Percentiles rank a stretch among this genome's conserved stretches.
phyloP scores from a whole-genome alignment of 345 rosid species.

The Lumnitzera racemosa region DNA sequence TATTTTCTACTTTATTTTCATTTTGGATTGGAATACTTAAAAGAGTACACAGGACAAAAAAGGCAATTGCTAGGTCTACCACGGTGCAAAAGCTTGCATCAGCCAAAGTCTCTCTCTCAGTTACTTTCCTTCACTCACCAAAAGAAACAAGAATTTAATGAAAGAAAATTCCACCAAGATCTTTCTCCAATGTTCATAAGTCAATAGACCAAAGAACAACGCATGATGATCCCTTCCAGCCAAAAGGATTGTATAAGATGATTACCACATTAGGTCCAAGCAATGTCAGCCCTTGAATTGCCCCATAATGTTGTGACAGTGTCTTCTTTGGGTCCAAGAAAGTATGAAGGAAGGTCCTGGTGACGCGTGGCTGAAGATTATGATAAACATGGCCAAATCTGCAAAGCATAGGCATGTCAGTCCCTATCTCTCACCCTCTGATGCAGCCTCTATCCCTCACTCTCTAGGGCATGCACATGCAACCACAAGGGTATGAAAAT shows the following conservation, averaged over 20 bases:
- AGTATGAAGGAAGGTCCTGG: slow-evolving; percentile 77
- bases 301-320: slow-evolving; percentile 84
- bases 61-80: too few relatives aligned
- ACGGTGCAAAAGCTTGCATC: too few relatives aligned
- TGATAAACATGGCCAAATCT: slow-evolving; percentile 89
- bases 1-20: too few relatives aligned
- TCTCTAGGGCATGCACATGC: background rate
- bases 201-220: background rate
- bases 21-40: too few relatives aligned
- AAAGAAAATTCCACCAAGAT: too few relatives aligned
- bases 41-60: too few relatives aligned
- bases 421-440: too few relatives aligned
- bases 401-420: slow-evolving; percentile 12
- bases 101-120: too few relatives aligned
- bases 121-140: too few relatives aligned
- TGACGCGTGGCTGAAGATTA: slow-evolving; percentile 67
- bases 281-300: slow-evolving; percentile 78
- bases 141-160: too few relatives aligned
- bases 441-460: background rate
- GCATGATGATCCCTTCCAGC: background rate
- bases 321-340: slow-evolving; percentile 80
- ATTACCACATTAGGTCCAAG: slow-evolving; percentile 79
- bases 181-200: background rate
- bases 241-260: slow-evolving; percentile 7
- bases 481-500: background rate